Evolutionary conservation across 176 grass and related monocot genomes (phyloP), one percentile per base, ranked within the genome.

Genomic region (Hordeum marinum): DNA sequence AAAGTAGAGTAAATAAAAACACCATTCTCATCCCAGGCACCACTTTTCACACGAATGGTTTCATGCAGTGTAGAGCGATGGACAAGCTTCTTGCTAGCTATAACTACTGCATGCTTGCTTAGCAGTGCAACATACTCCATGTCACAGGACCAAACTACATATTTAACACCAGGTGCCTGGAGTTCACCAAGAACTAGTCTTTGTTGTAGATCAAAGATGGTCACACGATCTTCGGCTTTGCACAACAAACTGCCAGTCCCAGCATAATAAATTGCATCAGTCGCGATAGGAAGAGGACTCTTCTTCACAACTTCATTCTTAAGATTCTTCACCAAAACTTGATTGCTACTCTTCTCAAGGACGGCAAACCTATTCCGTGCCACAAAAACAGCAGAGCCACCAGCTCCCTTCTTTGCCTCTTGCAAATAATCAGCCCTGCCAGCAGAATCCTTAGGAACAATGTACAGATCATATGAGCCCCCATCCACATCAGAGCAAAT

Each of bases 251-350:
- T 99, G 32, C 96, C 96, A 4, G 96, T 99, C 52, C 96, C 94
- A 71, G 96, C 93, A 80, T 99, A 99, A 84, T 91, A 99, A 83
- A 99, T 96, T 73, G 90, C 90, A 91, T 99, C 96, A 73, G 91
- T 92, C 4, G 66, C 88, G 92, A 94, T 88, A 79, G 96, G 96
- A 87, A 99, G 96, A 67, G 85, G 81, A 63, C 80, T 90, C 82
- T 99, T 99, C 88, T 99, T 99, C 64, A 99, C 91, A 86, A 95
- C 89, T 81, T 99, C 96, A 66, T 99, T 99, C 71, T 99, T 99
- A 68, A 99, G 93, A 72, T 92, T 99, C 86, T 94, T 99, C 27
- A 96, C 88, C 86, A 99, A 69, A 82, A 92, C 96, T 77, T 99
- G 96, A 83, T 99, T 99, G 75, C 78, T 94, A 29, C 90, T 92